Evolutionary conservation across 345 rosid species (phyloP).

Genomic region (Pistacia vera): DNA sequence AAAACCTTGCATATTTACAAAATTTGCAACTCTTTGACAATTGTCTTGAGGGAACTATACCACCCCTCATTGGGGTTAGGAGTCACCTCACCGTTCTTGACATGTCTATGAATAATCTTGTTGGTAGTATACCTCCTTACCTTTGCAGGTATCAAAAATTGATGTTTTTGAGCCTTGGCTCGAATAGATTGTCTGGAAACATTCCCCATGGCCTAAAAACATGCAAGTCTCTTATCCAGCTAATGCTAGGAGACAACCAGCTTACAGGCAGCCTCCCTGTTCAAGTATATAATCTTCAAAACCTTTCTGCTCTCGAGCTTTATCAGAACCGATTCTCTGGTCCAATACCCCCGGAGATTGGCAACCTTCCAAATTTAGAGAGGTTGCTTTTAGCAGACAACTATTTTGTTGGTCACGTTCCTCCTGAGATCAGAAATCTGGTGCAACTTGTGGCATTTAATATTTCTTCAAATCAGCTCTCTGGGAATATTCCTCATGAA

Average conservation of each 20-base stretch:
- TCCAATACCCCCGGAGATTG: conserved; percentile 55
- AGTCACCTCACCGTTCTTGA: conserved; percentile 65
- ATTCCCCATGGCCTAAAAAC: conserved; percentile 61
- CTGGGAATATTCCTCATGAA: conserved; percentile 65
- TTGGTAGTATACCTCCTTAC: conserved; percentile 65
- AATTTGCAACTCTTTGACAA: conserved; percentile 81
- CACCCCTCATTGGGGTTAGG: conserved; percentile 60
- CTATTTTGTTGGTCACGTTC: conserved; percentile 55
- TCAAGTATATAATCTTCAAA: conserved; percentile 63
- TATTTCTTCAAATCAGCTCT: conserved; percentile 69
- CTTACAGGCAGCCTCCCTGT: conserved; percentile 69
- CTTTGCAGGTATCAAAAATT: conserved; percentile 67
- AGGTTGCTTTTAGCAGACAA: conserved; percentile 73
- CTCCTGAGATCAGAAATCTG: conserved; percentile 65
- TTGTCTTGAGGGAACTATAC: conserved; percentile 62
- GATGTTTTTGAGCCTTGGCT: conserved; percentile 74
- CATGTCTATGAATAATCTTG: conserved; percentile 62
- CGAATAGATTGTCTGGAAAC: conserved; percentile 67
- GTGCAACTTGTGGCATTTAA: conserved; percentile 70
- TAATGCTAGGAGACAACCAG: conserved; percentile 70
- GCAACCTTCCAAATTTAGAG: conserved; percentile 59
- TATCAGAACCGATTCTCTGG: conserved; percentile 71
- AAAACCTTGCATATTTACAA: conserved; percentile 49
- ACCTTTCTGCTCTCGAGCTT: conserved; percentile 75
- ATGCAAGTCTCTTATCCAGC: conserved; percentile 66